Conservation (phyloP, 1,284 basidiomycete species). For the Sanghuangporus baumii region DNA sequence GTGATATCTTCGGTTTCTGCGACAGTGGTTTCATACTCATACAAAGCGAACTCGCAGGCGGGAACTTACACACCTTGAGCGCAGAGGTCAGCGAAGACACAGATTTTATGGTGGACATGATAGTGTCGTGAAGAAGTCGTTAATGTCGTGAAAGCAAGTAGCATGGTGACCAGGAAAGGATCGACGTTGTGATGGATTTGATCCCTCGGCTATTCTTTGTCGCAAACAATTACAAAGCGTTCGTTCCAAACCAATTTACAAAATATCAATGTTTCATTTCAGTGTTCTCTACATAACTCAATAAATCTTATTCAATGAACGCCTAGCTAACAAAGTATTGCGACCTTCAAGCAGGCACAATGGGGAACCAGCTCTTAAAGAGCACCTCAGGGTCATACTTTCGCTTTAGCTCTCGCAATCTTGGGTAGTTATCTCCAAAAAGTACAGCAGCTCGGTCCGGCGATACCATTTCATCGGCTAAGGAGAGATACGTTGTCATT, state of each 20-base stretch:
- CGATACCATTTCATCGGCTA: slow-evolving; percentile 1
- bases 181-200: background rate
- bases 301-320: background rate
- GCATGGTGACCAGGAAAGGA: background rate
- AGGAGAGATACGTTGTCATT: background rate
- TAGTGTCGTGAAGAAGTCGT: slow-evolving; percentile 4
- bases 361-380: slow-evolving; percentile 17
- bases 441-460: slow-evolving; percentile 5
- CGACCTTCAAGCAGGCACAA: slow-evolving; percentile 9
- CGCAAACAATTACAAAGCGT: background rate
- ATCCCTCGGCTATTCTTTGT: background rate
- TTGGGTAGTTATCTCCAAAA: slow-evolving; percentile 16
- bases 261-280: background rate
- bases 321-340: background rate
- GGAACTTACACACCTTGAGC: slow-evolving; percentile 15
- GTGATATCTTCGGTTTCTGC: slow-evolving; percentile 20
- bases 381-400: slow-evolving; percentile 18
- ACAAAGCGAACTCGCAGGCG: background rate
- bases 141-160: background rate
- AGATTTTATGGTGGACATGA: slow-evolving; percentile 18
- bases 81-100: slow-evolving; percentile 14
- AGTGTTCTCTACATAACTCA: background rate
- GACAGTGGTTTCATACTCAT: background rate
- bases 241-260: background rate
- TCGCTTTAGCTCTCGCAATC: slow-evolving; percentile 17